Evolutionary conservation across 1,139 yeast genomes (phyloP).

Genomic region (Saccharomyces hybrid): DNA sequence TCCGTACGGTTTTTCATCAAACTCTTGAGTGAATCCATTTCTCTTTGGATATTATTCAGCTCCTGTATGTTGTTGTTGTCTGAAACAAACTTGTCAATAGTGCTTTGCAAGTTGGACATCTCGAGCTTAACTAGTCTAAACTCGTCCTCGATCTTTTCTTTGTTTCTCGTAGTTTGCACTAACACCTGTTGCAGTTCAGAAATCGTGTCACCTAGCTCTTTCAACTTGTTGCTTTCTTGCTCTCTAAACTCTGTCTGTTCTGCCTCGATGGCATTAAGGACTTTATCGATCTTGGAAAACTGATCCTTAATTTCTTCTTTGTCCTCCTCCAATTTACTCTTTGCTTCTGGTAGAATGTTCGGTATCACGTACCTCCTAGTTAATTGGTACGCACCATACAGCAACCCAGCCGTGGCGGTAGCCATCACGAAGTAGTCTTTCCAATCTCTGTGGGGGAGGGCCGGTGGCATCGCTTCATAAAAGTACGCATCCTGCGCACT

Average conservation of each 20-base stretch:
- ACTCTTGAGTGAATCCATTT: slow-evolving; percentile 59
- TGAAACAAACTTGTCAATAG: slow-evolving; percentile 60
- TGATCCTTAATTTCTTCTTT: slow-evolving; percentile 76
- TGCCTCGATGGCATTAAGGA: slow-evolving; percentile 60
- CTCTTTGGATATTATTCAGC: slow-evolving; percentile 31
- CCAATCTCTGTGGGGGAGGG: slow-evolving; percentile 86
- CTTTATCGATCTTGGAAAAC: slow-evolving; percentile 68
- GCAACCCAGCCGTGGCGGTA: slow-evolving; percentile 88
- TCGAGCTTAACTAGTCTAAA: slow-evolving; percentile 73
- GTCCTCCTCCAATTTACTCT: slow-evolving; percentile 72
- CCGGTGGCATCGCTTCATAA: slow-evolving; percentile 51
- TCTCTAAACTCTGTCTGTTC: slow-evolving; percentile 66
- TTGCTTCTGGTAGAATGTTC: slow-evolving; percentile 75
- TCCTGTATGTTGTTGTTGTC: slow-evolving; percentile 47
- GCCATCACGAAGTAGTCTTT: slow-evolving; percentile 96
- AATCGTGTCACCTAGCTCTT: slow-evolving; percentile 60
- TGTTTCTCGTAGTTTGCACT: slow-evolving; percentile 30
- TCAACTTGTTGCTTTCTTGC: slow-evolving; percentile 56
- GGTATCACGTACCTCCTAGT: slow-evolving; percentile 76
- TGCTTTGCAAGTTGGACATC: slow-evolving; percentile 64
- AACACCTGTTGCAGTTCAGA: slow-evolving; percentile 62
- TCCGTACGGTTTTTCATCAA: slow-evolving; percentile 34
- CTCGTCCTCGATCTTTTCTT: too few relatives aligned
- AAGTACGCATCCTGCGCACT: neutral
- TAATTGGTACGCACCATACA: slow-evolving; percentile 79